Conservation (phyloP, 768 basidiomycete species). For the Epithele typhae region DNA sequence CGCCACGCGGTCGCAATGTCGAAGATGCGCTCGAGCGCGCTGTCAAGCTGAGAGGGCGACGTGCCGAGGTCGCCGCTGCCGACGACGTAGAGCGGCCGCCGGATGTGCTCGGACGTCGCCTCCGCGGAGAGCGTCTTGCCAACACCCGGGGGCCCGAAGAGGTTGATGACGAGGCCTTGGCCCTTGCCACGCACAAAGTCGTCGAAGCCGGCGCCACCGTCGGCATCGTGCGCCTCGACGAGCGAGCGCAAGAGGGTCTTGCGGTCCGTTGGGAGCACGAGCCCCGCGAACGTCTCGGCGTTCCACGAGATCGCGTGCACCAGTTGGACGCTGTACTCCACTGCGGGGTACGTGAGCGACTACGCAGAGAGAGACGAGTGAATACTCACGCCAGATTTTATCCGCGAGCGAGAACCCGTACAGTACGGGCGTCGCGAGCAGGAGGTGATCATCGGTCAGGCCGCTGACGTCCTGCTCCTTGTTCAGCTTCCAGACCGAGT, state of each 20-base stretch:
- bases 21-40: slow-evolving; percentile 23
- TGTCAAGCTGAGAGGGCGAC: slow-evolving; percentile 23
- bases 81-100: slow-evolving; percentile 23
- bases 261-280: slow-evolving; percentile 24
- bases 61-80: slow-evolving; percentile 30
- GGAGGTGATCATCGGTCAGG: slow-evolving; percentile 41
- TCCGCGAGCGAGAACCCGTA: slow-evolving; percentile 58
- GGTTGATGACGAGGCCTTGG: slow-evolving; percentile 28
- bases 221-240: slow-evolving; percentile 24
- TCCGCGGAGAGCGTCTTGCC: slow-evolving; percentile 25
- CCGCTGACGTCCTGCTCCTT: neutral
- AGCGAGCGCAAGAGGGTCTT: slow-evolving; percentile 25
- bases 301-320: slow-evolving; percentile 41
- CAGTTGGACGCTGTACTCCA: slow-evolving; percentile 56
- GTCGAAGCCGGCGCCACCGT: slow-evolving; percentile 19
- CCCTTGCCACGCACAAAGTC: slow-evolving; percentile 32
- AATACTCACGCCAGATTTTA: slow-evolving; percentile 51
- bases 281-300: slow-evolving; percentile 25
- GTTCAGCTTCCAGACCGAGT: neutral
- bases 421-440: slow-evolving; percentile 49
- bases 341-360: slow-evolving; percentile 24
- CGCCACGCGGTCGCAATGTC: slow-evolving; percentile 29
- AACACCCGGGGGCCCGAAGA: slow-evolving; percentile 26
- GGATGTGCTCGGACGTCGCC: slow-evolving; percentile 20
- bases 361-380: neutral